Base-by-base conservation (phyloP, 2,329 filamentous ascomycete genomes). In the Cryphonectria japonica region DNA sequence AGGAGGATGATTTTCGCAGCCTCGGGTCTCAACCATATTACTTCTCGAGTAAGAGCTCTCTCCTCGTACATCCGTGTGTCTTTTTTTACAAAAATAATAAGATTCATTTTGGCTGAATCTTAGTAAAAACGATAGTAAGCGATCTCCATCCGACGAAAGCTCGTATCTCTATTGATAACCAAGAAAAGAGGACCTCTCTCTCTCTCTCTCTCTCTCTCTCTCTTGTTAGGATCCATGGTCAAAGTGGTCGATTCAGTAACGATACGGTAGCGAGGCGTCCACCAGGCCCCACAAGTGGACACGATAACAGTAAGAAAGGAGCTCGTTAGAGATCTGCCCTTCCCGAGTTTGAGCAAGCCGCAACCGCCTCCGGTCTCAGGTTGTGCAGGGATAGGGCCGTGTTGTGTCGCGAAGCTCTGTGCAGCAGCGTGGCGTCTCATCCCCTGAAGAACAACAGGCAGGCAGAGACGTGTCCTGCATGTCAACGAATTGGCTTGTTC, bases 361-460 rank as follows among this genome's bases (percentile, higher is more conserved):
- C 65, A 62, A 52, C 66, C 62, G 57, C 54, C 29, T 67, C 63
- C 46, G 70, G 71, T 69, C 71, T 72, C 71, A 72, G 69, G 62
- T 57, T 66, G 60, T 37, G 43, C 63, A 60, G 50, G 70, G 63
- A 39, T 26, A 22, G 19, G 59, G 60, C 37, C 39, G 63, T 50
- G 32, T 62, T 62, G 69, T 63, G 54, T 71, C 69, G 69, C 66
- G 62, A 54, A 54, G 67, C 41, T 19, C 66, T 60, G 64, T 70
- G 71, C 65, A 70, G 71, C 65, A 70, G 59, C 64, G 65, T 50
- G 41, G 62, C 66, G 71, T 72, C 71, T 72, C 71, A 72, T 67
- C 66, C 70, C 46, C 69, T 69, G 39, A 65, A 26, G 63, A 54
- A 32, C 46, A 69, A 39, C 65, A 59, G 67, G 46, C 57, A 34